Conservation (phyloP, 139 green algal genomes). For the Coccomyxa sp. region DNA sequence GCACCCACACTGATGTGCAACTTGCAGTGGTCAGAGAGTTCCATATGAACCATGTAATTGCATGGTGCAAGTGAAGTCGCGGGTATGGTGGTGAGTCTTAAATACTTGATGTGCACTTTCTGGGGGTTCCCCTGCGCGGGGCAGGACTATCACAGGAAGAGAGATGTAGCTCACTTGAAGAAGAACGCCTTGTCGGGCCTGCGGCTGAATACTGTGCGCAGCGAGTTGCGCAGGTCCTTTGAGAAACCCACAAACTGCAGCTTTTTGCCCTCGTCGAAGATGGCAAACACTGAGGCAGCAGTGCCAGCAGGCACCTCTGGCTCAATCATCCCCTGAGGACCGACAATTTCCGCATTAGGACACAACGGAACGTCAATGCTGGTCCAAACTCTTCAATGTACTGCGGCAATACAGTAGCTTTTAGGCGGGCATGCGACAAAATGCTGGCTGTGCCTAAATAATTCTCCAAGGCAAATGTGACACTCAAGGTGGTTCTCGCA, state of each 20-base stretch:
- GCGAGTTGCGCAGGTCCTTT: conserved; percentile 69
- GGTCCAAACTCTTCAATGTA: not conserved
- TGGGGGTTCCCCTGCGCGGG: too few relatives aligned
- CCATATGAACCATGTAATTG: too few relatives aligned
- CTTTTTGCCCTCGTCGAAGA: conserved; percentile 76
- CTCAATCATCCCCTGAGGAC: conserved; percentile 43
- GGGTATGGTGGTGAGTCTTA: too few relatives aligned
- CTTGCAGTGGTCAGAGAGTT: too few relatives aligned
- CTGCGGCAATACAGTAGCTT: not conserved
- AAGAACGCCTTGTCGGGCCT: conserved; percentile 78
- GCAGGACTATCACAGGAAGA: too few relatives aligned
- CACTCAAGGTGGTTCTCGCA: too few relatives aligned
- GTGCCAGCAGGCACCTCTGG: conserved; percentile 35
- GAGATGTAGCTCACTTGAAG: conserved; percentile 53
- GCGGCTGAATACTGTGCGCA: conserved; percentile 73
- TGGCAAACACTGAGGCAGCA: conserved; percentile 72
- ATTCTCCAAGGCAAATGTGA: too few relatives aligned
- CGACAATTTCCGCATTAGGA: too few relatives aligned
- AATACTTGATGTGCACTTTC: too few relatives aligned
- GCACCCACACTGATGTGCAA: not conserved
- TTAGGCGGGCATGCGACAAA: too few relatives aligned
- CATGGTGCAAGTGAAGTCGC: too few relatives aligned
- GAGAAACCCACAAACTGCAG: conserved; percentile 92
- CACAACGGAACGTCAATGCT: not conserved
- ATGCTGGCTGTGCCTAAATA: too few relatives aligned